Evolutionary conservation across 176 grass and related monocot species (phyloP).

Genomic region (Tuctoria greenei): DNA sequence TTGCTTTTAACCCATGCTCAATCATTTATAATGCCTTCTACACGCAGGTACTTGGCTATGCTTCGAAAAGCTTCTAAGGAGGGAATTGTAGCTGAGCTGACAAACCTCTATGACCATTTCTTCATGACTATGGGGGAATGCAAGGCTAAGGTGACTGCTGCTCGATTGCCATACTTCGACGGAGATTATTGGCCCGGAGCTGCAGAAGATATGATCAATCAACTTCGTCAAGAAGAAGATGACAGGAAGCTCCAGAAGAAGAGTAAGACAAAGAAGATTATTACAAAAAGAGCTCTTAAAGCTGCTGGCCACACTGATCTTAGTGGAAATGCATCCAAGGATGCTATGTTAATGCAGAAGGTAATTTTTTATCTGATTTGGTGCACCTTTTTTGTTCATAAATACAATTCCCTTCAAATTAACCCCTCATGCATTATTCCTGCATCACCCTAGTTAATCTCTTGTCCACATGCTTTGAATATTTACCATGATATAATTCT

Average conservation of each 20-base stretch:
- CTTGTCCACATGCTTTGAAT: neutral
- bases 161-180: conserved; percentile 93
- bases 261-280: conserved; percentile 63
- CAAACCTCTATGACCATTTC: conserved; percentile 87
- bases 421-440: too few relatives aligned
- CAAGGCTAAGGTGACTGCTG: conserved; percentile 74
- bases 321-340: conserved; percentile 71
- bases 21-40: conserved; percentile 30
- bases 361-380: conserved; percentile 21
- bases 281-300: conserved; percentile 72
- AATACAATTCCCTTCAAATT: too few relatives aligned
- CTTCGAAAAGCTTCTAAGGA: conserved; percentile 77
- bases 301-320: conserved; percentile 69
- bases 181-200: conserved; percentile 97
- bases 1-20: neutral
- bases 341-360: conserved; percentile 85
- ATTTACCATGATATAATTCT: conserved; percentile 43
- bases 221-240: conserved; percentile 60
- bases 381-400: too few relatives aligned
- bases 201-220: conserved; percentile 86
- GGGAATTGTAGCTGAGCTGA: conserved; percentile 76
- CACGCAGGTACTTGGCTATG: conserved; percentile 88
- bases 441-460: too few relatives aligned
- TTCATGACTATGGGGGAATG: conserved; percentile 57
- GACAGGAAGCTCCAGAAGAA: conserved; percentile 63